Evolutionary conservation across 768 basidiomycete species (phyloP), one percentile per base, ranked within the genome.

Genomic region (Suillus subluteus): DNA sequence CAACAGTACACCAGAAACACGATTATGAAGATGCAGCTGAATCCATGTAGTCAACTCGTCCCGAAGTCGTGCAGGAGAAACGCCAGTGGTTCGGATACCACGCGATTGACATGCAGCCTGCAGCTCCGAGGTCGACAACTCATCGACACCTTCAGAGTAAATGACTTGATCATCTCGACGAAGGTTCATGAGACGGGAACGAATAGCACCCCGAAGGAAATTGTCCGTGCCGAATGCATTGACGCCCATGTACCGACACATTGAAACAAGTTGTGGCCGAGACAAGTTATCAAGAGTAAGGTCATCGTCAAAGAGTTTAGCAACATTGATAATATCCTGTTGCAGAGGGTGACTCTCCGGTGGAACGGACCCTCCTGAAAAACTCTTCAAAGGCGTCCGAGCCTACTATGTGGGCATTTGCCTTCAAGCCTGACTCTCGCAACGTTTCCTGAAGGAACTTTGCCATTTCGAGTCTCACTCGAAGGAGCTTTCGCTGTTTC

Each of bases 201-300:
- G 91, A 75, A 99, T 94, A 43, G 92, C 88, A 43, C 95, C 95
- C 56, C 97, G 91, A 54, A 99, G 85, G 81, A 98, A 99, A 80
- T 98, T 99, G 79, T 99, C 98, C 18, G 97, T 99, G 55, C 98
- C 98, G 74, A 98, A 99, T 3, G 97, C 96, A 80, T 99, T 97
- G 73, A 99, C 87, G 64, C 92, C 94, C 95, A 99, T 98, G 77
- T 99, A 99, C 65, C 95, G 87, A 71, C 90, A 98, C 91, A 97
- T 98, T 0, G 95, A 96, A 23, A 97, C 95, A 37, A 99, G 86
- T 79, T 99, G 98, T n/a, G 98, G 98, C 35, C 98, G 89, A 7
- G 97, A 96, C 65, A 99, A 84, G 76, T 99, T 99, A 85, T 99
- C 98, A 55, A 99, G 87, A 0, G 98, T 99, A 68, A 99, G 86